Base-by-base conservation (phyloP, 176 grass and related monocot genomes). In the Phragmites australis region DNA sequence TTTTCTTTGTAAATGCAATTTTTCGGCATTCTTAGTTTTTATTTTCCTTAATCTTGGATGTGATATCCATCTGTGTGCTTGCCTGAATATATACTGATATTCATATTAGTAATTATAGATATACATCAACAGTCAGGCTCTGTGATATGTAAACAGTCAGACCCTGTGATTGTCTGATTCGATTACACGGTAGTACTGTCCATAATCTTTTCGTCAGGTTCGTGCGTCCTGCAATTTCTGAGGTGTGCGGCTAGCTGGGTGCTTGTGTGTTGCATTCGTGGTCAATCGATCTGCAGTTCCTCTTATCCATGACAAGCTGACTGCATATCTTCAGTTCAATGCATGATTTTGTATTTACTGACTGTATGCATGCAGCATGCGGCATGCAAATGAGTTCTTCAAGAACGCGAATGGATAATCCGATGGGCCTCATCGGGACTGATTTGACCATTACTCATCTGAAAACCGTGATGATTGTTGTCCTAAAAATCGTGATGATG, bases 1-100 rank as follows among this genome's bases (percentile, higher is more conserved):
- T 37, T 37, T 5, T 37, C 34, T 37, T 37, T 37, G 34, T 37
- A 37, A 37, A 37, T 37, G 5, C 34, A 2, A 37, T 37, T 37
- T 66, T 66, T 65, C 8, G 23, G 15, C 55, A 76, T 50, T 70
- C 30, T 45, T 18, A n/a, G 2, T 37, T 5, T 37, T 37, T 37
- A 37, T 37, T 37, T 37, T 37, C 34, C 34, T 37, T 37, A 37
- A 37, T 37, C 34, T 37, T 37, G 34, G 34, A 32, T 60, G 29
- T 77, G 53, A 15, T 18, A 49, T 50, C 9, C 68, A 49, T 68
- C 58, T 68, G 44, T 46, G 7, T 68, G n/a, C 8, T 77, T 58
- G 45, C 31, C 72, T 84, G 73, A 40, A 11, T 83, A 19, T 54
- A 29, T 34, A 72, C 19, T 65, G 22, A 10, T 54, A 80, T 53